Percentiles rank a stretch among this genome's conserved stretches.
Evolutionary conservation across 169 alveolate genomes (phyloP).

Genomic region (Perkinsus marinus): DNA sequence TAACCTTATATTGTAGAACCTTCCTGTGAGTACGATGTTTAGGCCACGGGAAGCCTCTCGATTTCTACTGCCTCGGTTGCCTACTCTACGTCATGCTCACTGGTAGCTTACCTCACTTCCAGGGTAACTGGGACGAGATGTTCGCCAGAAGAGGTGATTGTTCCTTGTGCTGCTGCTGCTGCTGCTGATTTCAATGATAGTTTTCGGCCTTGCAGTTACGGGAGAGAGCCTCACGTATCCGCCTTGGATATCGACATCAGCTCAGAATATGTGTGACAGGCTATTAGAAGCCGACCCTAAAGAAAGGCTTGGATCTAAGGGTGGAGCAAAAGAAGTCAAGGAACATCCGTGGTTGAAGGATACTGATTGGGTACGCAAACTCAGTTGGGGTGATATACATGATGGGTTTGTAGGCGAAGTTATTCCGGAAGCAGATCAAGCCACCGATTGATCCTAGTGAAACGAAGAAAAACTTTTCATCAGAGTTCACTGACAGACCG

Average conservation of each 20-base stretch:
- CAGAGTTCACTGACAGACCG: background rate
- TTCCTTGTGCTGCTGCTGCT: no score
- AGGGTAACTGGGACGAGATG: constrained; percentile 33
- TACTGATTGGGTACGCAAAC: constrained; percentile 1
- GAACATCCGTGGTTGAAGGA: constrained; percentile 8
- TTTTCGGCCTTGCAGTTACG: constrained; percentile 7
- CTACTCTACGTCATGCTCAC: constrained; percentile 63
- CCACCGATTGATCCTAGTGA: background rate
- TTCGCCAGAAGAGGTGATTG: constrained; percentile 34
- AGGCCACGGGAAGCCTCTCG: constrained; percentile 72
- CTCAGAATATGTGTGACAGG: constrained; percentile 26
- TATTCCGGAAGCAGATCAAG: background rate
- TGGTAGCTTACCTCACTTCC: constrained; percentile 60
- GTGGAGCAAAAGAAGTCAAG: constrained; percentile 39
- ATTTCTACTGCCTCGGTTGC: constrained; percentile 71
- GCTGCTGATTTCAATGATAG: background rate
- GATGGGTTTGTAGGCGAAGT: background rate
- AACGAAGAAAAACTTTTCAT: background rate
- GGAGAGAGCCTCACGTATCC: constrained; percentile 42
- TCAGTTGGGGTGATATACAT: no score
- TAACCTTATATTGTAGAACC: background rate
- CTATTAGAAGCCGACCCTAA: constrained; percentile 44
- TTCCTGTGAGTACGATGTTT: background rate
- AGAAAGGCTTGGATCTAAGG: constrained; percentile 51
- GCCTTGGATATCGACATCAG: constrained; percentile 27